phyloP scores from a whole-genome alignment of 306 rosid genomes.

The Macrotyloma uniflorum region DNA sequence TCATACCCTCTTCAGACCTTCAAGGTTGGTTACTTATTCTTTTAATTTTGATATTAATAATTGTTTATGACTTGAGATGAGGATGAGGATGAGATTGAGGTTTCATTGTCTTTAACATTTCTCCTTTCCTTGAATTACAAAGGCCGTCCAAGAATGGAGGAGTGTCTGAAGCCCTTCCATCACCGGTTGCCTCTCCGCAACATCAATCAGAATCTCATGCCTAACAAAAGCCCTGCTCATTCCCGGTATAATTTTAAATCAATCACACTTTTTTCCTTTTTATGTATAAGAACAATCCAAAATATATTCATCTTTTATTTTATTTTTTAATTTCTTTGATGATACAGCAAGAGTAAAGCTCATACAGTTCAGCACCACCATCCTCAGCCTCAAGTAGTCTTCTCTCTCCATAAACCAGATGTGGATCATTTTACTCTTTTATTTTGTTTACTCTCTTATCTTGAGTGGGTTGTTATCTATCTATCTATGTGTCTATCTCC shows the following conservation, averaged over 20 bases:
- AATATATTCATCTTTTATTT: not conserved
- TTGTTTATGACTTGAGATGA: not conserved
- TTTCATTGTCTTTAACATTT: not conserved
- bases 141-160: constrained; percentile 54
- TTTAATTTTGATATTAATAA: not conserved
- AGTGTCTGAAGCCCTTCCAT: constrained; percentile 38
- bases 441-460: not conserved
- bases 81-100: not conserved
- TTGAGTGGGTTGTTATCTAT: not conserved
- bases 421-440: not conserved
- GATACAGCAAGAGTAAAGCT: constrained; percentile 42
- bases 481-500: no score
- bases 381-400: constrained; percentile 41
- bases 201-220: constrained; percentile 53
- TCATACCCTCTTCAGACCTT: constrained; percentile 37
- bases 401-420: not conserved
- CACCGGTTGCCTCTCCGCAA: constrained; percentile 51
- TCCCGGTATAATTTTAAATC: constrained; percentile 29
- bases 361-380: constrained; percentile 33
- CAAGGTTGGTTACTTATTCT: constrained; percentile 42
- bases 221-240: constrained; percentile 33
- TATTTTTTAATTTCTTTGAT: constrained; percentile 28
- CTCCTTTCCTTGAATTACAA: constrained; percentile 9
- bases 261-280: not conserved
- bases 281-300: not conserved